Evolutionary conservation across 768 basidiomycete species (phyloP).

Genomic region (Pleurotus sapidus): DNA sequence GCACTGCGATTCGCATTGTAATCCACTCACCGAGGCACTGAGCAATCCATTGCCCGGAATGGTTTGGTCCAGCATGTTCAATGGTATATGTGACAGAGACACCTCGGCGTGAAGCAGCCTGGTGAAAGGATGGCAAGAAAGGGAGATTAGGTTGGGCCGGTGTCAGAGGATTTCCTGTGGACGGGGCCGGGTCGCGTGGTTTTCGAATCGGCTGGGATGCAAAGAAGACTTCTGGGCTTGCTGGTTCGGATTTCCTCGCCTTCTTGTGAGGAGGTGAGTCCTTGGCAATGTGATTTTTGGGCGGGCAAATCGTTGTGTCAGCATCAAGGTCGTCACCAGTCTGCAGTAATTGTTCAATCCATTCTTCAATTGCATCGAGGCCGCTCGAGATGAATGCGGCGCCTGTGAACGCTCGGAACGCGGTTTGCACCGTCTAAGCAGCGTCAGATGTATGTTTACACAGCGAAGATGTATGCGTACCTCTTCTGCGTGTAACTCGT

Average conservation of each 20-base stretch:
- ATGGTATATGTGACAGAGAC: constrained; percentile 60
- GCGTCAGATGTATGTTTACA: constrained; percentile 8
- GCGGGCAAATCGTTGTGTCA: background rate
- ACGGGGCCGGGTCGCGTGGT: constrained; percentile 16
- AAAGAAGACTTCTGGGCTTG: constrained; percentile 26
- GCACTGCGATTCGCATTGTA: background rate
- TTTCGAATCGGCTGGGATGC: constrained; percentile 29
- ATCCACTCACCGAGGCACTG: constrained; percentile 60
- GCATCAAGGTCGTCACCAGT: background rate
- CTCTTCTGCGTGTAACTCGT: constrained; percentile 35
- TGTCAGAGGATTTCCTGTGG: constrained; percentile 51
- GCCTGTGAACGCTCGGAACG: constrained; percentile 69
- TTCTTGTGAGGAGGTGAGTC: constrained; percentile 37
- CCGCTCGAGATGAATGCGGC: constrained; percentile 59
- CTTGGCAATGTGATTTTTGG: background rate
- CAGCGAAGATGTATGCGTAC: constrained; percentile 25
- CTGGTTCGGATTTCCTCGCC: constrained; percentile 28
- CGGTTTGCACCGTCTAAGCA: constrained; percentile 47
- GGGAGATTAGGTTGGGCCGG: constrained; percentile 63
- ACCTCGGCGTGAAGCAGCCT: constrained; percentile 65
- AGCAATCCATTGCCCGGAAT: constrained; percentile 66
- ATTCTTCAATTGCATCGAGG: constrained; percentile 45
- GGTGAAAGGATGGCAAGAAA: constrained; percentile 73
- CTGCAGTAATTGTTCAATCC: constrained; percentile 43
- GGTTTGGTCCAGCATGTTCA: constrained; percentile 60